phyloP scores from a whole-genome alignment of 2,329 filamentous ascomycete species.

The Pezicula radicicola region DNA sequence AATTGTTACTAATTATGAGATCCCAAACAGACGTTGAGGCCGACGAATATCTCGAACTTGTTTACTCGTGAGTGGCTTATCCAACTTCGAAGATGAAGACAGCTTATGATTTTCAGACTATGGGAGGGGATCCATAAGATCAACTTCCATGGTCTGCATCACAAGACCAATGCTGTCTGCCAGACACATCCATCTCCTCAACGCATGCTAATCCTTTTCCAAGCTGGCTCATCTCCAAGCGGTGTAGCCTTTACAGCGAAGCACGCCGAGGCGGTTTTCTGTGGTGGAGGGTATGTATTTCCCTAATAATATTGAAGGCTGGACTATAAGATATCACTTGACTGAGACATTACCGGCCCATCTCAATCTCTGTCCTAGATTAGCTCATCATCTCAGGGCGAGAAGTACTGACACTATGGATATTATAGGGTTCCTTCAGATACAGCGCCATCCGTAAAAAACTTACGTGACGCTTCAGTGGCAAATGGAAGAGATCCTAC shows the following conservation, averaged over 20 bases:
- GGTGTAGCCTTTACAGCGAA: constrained; percentile 61
- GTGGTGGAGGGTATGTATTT: constrained; percentile 43
- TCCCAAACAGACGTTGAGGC: constrained; percentile 41
- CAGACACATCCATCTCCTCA: constrained; percentile 64
- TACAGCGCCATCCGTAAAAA: constrained; percentile 56
- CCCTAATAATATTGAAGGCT: no score
- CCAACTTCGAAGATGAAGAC: constrained; percentile 42
- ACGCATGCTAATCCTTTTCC: constrained; percentile 63
- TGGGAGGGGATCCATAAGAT: constrained; percentile 54
- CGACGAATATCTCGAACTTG: constrained; percentile 59
- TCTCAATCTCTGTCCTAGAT: no score
- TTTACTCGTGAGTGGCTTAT: constrained; percentile 20
- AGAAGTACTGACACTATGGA: no score
- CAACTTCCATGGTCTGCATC: constrained; percentile 60
- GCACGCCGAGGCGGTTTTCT: constrained; percentile 69
- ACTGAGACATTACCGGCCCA: no score
- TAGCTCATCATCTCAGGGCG: no score
- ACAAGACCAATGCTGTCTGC: constrained; percentile 48
- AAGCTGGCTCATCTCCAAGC: constrained; percentile 63
- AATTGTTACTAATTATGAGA: no score
- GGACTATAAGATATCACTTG: no score
- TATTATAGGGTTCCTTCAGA: constrained; percentile 48
- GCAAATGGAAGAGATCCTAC: constrained; percentile 52
- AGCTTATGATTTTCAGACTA: constrained; percentile 47
- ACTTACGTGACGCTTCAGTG: constrained; percentile 53